Base-by-base conservation (phyloP, 163 green algal genomes). In the Chlorella variabilis region DNA sequence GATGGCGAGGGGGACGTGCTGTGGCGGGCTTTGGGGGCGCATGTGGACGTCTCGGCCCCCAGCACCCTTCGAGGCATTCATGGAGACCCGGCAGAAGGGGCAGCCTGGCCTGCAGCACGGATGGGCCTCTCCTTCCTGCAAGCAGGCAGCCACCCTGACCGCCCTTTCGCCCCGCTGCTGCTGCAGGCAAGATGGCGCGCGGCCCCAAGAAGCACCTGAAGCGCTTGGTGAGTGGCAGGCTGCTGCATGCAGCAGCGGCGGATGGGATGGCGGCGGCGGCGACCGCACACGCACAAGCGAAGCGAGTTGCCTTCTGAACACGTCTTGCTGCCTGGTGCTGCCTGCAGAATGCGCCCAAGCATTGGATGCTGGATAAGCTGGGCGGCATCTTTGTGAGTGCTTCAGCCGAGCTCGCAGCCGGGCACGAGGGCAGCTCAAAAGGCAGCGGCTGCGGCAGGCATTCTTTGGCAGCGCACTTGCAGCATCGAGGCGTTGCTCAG, bases 361-460 rank as follows among this genome's bases (percentile, higher is more conserved):
- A 99, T 87, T 99, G 97, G 97, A 98, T 99, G 95, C 93, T 99
- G 67, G 94, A 99, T 91, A 99, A 99, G 92, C 94, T 99, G 67
- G 96, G 94, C 70, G 97, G 97, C 83, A 96, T 99, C 83, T 99
- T 99, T 84, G 97, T 99, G 90, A 95, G 96, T 94, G 4, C 49
- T 54, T 31, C 21, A 51, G 11, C 29, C n/a, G 6, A 13, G 25
- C 29, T 68, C 20, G 29, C 7, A 68, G 59, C 25, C 7, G n/a
- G 7, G 59, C 29, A 21, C 15, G 45, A 54, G 15, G 45, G n/a
- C n/a, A 20, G 4, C 29, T 39, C 59, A n/a, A n/a, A n/a, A n/a
- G n/a, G n/a, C 65, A 73, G 38, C 38, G 36, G 18, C 38, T 4
- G 20, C 1, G 31, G 20, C 23, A 51, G 65, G 41, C 41, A 39